phyloP scores from a whole-genome alignment of 2,329 filamentous ascomycete species.

The Aspergillus candidus region DNA sequence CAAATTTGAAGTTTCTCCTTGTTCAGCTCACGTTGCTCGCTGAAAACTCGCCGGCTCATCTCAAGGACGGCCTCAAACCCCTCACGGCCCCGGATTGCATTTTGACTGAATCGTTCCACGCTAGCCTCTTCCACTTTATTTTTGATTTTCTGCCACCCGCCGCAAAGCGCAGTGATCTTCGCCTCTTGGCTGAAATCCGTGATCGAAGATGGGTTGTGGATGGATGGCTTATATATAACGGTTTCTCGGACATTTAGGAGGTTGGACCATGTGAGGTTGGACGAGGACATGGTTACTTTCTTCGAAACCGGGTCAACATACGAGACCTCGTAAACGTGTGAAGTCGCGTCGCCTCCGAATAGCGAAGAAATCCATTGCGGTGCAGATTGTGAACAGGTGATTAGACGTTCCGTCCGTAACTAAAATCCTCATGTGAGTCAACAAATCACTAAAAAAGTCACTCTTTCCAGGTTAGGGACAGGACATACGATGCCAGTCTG shows the following conservation, averaged over 20 bases:
- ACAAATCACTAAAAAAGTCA: neutral
- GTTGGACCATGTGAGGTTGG: constrained; percentile 90
- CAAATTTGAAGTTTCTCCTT: constrained; percentile 37
- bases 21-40: constrained; percentile 70
- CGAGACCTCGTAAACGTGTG: constrained; percentile 88
- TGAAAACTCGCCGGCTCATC: constrained; percentile 87
- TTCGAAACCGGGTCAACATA: constrained; percentile 81
- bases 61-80: constrained; percentile 92
- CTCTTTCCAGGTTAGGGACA: neutral
- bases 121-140: constrained; percentile 92
- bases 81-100: constrained; percentile 81
- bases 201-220: constrained; percentile 43
- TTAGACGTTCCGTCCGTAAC: constrained; percentile 65
- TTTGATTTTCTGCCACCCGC: constrained; percentile 95
- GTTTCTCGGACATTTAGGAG: constrained; percentile 90
- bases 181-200: constrained; percentile 87
- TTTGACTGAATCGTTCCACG: constrained; percentile 83
- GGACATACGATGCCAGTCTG: constrained; percentile 59
- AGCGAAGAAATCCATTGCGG: constrained; percentile 61
- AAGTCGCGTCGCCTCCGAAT: constrained; percentile 72
- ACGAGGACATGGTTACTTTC: constrained; percentile 93
- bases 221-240: constrained; percentile 69
- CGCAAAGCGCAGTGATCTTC: constrained; percentile 86
- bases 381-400: constrained; percentile 45
- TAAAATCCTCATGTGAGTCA: constrained; percentile 25